Evolutionary conservation across 2,329 filamentous ascomycete species (phyloP).

Genomic region (Monosporascus sp.): DNA sequence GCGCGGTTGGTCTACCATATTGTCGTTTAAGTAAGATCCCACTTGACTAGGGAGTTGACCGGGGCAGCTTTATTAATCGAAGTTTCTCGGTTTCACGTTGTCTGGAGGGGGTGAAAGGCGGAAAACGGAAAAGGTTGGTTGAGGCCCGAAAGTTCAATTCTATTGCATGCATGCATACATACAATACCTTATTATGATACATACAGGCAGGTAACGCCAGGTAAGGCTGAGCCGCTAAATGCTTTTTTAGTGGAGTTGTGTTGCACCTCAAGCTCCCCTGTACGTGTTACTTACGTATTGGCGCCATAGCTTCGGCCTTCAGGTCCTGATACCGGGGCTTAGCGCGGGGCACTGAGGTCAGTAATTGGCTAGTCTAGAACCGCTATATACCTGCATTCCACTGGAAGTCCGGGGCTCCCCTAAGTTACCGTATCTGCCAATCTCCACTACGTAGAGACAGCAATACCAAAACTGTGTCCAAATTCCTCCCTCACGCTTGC

Average conservation of each 20-base stretch:
- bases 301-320: neutral
- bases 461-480: constrained; percentile 20
- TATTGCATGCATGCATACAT: too few relatives aligned
- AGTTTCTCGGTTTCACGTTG: neutral
- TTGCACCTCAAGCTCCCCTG: neutral
- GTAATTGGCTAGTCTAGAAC: neutral
- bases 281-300: neutral
- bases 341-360: neutral
- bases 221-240: neutral
- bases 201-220: too few relatives aligned
- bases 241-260: too few relatives aligned
- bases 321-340: neutral
- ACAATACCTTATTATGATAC: too few relatives aligned
- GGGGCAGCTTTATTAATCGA: constrained; percentile 3
- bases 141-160: neutral
- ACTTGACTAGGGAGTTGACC: neutral
- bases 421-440: neutral
- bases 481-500: neutral
- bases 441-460: too few relatives aligned
- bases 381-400: neutral
- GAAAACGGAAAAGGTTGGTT: too few relatives aligned
- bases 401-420: neutral
- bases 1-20: constrained; percentile 47
- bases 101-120: neutral
- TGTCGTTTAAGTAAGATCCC: constrained; percentile 1